Evolutionary conservation across 257 asterid genomes (phyloP).

Genomic region (Dorcoceras hygrometricum): DNA sequence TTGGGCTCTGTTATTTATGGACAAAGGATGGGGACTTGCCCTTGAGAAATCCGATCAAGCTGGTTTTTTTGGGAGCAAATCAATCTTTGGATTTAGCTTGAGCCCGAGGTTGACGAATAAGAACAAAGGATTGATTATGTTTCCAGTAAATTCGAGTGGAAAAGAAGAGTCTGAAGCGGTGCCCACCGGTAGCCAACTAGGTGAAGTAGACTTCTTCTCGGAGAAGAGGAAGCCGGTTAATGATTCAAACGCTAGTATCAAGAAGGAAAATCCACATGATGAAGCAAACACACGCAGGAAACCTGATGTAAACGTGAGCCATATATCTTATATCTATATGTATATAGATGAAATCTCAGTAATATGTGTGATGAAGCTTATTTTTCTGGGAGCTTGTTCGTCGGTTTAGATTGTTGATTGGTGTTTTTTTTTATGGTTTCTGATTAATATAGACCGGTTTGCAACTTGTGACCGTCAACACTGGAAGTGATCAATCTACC

Average conservation of each 20-base stretch:
- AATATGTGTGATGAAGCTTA: background rate
- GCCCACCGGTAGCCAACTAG: conserved; percentile 28
- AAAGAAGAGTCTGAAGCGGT: conserved; percentile 31
- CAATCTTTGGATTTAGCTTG: conserved; percentile 48
- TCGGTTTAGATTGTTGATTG: background rate
- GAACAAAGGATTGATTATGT: conserved; percentile 29
- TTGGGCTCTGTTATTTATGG: conserved; percentile 47
- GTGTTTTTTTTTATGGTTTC: background rate
- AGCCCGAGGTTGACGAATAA: conserved; percentile 48
- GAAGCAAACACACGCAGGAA: conserved; percentile 24
- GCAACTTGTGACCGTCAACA: conserved; percentile 73
- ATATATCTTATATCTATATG: background rate
- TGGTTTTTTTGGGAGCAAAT: conserved; percentile 51
- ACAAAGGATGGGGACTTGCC: conserved; percentile 73
- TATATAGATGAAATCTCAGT: background rate
- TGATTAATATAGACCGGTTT: conserved; percentile 63
- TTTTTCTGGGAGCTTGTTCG: background rate
- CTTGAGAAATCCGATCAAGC: conserved; percentile 53
- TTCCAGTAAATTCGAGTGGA: conserved; percentile 39
- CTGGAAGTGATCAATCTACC: conserved; percentile 83
- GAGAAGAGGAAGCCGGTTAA: conserved; percentile 31
- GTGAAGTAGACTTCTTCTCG: conserved; percentile 84
- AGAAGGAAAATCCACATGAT: conserved; percentile 46
- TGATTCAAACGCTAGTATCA: conserved; percentile 27
- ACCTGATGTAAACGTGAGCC: conserved; percentile 56